phyloP scores from a whole-genome alignment of 2,329 filamentous ascomycete species.

The Exophiala aquamarina region DNA sequence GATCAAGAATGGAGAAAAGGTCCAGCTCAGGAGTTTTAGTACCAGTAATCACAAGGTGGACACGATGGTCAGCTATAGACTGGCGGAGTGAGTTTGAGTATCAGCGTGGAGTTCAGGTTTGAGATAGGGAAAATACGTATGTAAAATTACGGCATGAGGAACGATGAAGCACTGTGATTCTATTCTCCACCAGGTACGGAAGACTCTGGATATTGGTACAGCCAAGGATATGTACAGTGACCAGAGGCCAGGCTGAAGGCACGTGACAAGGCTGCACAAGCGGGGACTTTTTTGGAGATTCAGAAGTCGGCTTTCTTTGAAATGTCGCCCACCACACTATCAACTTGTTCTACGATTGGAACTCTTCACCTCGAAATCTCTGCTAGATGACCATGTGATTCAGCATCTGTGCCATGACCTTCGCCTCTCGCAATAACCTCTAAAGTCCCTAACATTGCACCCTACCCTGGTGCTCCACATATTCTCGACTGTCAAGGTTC shows the following conservation, averaged over 20 bases:
- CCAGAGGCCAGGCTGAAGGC: neutral
- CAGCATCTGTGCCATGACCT: too few species aligned
- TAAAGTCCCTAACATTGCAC: too few species aligned
- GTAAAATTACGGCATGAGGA: neutral
- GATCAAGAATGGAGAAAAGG: conserved; percentile 90
- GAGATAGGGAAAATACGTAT: too few species aligned
- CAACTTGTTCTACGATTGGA: too few species aligned
- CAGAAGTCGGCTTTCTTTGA: neutral
- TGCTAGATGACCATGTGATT: too few species aligned
- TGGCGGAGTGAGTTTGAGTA: conserved; percentile 37
- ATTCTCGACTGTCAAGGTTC: neutral
- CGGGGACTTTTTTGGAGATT: conserved; percentile 10
- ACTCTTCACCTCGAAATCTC: too few species aligned
- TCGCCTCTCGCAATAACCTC: neutral
- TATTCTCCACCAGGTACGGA: too few species aligned
- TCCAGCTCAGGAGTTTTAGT: conserved; percentile 93
- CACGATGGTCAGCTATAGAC: conserved; percentile 88
- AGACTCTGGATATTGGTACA: too few species aligned
- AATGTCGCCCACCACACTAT: conserved; percentile 13
- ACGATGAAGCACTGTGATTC: too few species aligned
- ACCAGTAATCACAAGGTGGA: conserved; percentile 93
- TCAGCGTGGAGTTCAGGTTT: neutral
- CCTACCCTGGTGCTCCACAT: too few species aligned
- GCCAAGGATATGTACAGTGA: too few species aligned
- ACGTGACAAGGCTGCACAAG: conserved; percentile 5